Conservation (phyloP, 805 yeast genomes). For the Candida nitratophila region DNA sequence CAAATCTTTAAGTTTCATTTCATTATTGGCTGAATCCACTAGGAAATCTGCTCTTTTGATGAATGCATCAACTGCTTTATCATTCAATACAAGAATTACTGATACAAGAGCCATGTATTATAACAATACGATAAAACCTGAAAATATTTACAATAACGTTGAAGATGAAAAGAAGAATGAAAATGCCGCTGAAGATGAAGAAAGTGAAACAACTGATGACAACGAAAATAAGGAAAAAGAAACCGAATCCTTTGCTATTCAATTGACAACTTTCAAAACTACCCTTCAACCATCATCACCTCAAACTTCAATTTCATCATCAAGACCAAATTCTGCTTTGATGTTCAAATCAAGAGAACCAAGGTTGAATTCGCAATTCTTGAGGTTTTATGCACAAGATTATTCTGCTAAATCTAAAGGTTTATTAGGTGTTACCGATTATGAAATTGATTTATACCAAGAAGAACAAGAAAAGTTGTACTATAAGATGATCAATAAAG, state of each 20-base stretch:
- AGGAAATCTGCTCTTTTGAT: neutral
- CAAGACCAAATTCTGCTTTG: neutral
- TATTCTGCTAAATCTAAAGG: constrained; percentile 30
- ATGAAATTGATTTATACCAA: constrained; percentile 26
- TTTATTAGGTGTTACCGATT: constrained; percentile 24
- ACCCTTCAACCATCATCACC: neutral
- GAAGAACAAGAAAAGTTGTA: constrained; percentile 9
- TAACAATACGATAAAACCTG: neutral
- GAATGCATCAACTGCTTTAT: neutral
- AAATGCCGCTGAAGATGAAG: neutral
- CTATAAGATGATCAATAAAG: neutral
- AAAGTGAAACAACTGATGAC: neutral
- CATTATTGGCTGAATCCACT: neutral
- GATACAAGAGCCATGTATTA: constrained; percentile 3
- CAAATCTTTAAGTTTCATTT: neutral
- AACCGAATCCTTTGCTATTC: neutral
- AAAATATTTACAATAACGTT: neutral
- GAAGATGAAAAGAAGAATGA: neutral
- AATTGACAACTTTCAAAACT: neutral
- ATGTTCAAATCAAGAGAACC: constrained; percentile 31
- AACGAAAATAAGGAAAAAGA: neutral
- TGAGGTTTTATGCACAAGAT: constrained; percentile 44
- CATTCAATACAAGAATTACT: constrained; percentile 4
- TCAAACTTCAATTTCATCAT: neutral
- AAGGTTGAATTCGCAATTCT: constrained; percentile 42